Evolutionary conservation across 768 basidiomycete species (phyloP).

Genomic region (Leccinum imitatum): DNA sequence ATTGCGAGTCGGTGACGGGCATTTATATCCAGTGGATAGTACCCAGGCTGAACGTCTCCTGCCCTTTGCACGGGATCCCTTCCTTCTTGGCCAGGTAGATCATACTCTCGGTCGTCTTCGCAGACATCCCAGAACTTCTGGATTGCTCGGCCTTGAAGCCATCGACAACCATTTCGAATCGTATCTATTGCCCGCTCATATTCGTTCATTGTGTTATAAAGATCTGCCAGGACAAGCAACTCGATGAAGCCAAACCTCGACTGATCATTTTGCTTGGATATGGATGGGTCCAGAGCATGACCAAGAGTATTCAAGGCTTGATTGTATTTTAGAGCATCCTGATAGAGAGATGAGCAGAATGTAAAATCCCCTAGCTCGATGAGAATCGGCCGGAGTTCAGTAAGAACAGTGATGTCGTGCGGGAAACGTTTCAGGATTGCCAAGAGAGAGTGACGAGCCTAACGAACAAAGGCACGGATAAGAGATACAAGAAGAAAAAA

Average conservation of each 20-base stretch:
- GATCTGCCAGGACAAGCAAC: slow-evolving; percentile 81
- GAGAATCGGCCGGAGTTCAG: slow-evolving; percentile 62
- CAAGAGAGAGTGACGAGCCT: slow-evolving; percentile 31
- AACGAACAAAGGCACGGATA: background rate
- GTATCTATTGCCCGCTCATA: slow-evolving; percentile 65
- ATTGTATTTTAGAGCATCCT: slow-evolving; percentile 73
- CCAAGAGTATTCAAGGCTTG: slow-evolving; percentile 42
- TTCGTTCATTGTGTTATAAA: slow-evolving; percentile 71
- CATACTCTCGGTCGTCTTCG: slow-evolving; percentile 87
- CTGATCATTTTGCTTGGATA: slow-evolving; percentile 11
- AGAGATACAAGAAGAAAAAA: background rate
- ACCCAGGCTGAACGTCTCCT: slow-evolving; percentile 54
- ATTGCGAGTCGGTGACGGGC: slow-evolving; percentile 83
- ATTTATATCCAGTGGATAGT: slow-evolving; percentile 42
- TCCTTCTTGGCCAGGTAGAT: slow-evolving; percentile 58
- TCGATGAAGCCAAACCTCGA: slow-evolving; percentile 45
- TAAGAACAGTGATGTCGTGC: slow-evolving; percentile 76
- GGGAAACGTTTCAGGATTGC: slow-evolving; percentile 36
- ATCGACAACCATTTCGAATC: slow-evolving; percentile 76
- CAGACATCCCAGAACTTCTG: slow-evolving; percentile 79
- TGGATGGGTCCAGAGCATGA: slow-evolving; percentile 35
- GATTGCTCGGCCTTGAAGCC: slow-evolving; percentile 82
- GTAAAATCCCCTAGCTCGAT: slow-evolving; percentile 63
- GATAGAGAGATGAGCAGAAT: slow-evolving; percentile 65
- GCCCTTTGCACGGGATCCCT: slow-evolving; percentile 33